Evolutionary conservation across 352 stramenopile species (phyloP).

Genomic region (Phytopythium ostracodes): DNA sequence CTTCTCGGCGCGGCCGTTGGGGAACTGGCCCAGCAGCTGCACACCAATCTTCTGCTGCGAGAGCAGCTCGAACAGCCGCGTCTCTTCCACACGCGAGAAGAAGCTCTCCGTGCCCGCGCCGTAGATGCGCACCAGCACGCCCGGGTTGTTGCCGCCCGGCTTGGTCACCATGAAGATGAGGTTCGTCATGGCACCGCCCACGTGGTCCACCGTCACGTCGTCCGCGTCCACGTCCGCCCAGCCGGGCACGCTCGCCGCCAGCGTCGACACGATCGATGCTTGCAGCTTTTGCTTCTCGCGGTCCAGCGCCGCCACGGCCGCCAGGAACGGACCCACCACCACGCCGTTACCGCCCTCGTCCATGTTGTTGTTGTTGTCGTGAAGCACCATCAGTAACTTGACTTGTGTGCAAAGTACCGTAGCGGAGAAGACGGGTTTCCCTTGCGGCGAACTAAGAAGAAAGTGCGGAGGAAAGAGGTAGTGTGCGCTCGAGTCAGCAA

Average conservation of each 20-base stretch:
- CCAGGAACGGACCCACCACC: slow-evolving; percentile 50
- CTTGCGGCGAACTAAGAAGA: neutral
- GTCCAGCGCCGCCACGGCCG: slow-evolving; percentile 46
- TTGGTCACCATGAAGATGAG: slow-evolving; percentile 83
- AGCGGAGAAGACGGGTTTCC: neutral
- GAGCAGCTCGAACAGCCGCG: slow-evolving; percentile 67
- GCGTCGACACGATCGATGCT: slow-evolving; percentile 54
- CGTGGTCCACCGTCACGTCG: slow-evolving; percentile 56
- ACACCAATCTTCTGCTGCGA: slow-evolving; percentile 69
- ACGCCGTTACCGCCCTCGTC: slow-evolving; percentile 20
- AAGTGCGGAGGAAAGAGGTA: too few relatives aligned
- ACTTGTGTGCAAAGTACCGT: neutral
- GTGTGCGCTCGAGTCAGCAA: neutral
- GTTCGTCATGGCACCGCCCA: slow-evolving; percentile 84
- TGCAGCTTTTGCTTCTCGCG: slow-evolving; percentile 70
- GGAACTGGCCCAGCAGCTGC: slow-evolving; percentile 69
- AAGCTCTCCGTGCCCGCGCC: slow-evolving; percentile 80
- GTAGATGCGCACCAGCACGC: slow-evolving; percentile 80
- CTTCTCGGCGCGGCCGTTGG: slow-evolving; percentile 71
- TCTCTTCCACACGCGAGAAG: slow-evolving; percentile 77
- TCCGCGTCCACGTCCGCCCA: slow-evolving; percentile 51
- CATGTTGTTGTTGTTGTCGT: neutral
- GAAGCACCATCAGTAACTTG: neutral
- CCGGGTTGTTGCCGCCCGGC: slow-evolving; percentile 43
- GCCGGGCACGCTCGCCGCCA: slow-evolving; percentile 50